These are phyloP conservation scores for Poterioochromonas sp. DNA, from an alignment of 352 stramenopile species.

Conservation along the genomic window DNA sequence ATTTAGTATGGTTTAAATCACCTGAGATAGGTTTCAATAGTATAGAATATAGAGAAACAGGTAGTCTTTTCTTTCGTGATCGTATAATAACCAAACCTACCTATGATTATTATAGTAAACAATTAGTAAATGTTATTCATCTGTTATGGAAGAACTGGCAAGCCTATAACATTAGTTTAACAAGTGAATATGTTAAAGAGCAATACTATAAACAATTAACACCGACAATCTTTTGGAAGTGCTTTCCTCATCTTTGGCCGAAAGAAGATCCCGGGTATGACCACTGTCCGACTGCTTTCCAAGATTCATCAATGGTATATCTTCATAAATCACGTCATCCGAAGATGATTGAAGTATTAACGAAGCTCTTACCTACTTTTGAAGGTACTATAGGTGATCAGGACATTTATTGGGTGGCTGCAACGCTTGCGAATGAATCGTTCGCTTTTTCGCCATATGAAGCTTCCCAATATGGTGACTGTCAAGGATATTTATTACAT, in stretches of 20 bases:
- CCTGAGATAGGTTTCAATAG: slow-evolving; percentile 5
- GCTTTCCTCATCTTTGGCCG: neutral
- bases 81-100: neutral
- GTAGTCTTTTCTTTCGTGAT: slow-evolving; percentile 26
- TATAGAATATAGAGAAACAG: neutral
- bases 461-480: neutral
- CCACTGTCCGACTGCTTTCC: neutral
- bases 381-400: neutral
- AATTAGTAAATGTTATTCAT: too few relatives aligned
- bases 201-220: neutral
- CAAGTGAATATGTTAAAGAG: neutral
- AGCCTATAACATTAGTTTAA: neutral
- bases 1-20: slow-evolving; percentile 7
- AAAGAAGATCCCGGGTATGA: neutral
- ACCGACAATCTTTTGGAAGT: neutral
- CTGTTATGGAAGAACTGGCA: neutral
- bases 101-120: neutral
- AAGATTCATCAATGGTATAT: slow-evolving; percentile 22
- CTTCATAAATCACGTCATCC: neutral
- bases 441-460: slow-evolving; percentile 4
- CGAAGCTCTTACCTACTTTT: neutral
- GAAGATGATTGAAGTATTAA: neutral
- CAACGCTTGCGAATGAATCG: neutral
- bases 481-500: neutral
- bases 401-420: slow-evolving; percentile 18